A percentile compares a stretch with the other conserved stretches of the same genome.
phyloP scores from a whole-genome alignment of 768 basidiomycete species.

The Naganishia onofrii region DNA sequence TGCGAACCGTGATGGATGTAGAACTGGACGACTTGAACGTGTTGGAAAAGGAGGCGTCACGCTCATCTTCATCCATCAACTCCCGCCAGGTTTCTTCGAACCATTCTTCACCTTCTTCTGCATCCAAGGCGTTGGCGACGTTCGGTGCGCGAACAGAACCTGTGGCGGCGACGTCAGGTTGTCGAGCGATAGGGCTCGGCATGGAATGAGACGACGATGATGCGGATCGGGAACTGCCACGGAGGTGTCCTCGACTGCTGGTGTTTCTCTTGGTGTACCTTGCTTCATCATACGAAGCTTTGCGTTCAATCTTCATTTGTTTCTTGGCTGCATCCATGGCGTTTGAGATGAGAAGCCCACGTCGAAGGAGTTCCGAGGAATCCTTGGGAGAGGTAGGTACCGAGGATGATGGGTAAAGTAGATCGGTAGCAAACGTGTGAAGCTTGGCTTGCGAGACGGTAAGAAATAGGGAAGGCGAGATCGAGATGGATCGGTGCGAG shows the following conservation, averaged over 20 bases:
- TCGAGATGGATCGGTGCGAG: background rate
- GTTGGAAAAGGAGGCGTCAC: background rate
- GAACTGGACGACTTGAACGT: background rate
- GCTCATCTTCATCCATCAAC: slow-evolving; percentile 12
- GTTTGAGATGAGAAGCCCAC: slow-evolving; percentile 13
- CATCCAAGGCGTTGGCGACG: background rate
- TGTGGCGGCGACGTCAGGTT: background rate
- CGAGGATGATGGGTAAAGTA: slow-evolving; percentile 14
- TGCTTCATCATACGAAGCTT: slow-evolving; percentile 3
- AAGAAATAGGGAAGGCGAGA: slow-evolving; percentile 5
- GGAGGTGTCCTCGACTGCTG: slow-evolving; percentile 17
- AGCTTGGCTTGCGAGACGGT: slow-evolving; percentile 9
- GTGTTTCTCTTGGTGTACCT: slow-evolving; percentile 22
- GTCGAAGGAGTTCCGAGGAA: slow-evolving; percentile 19
- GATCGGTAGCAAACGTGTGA: slow-evolving; percentile 2
- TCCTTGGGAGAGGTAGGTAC: slow-evolving; percentile 19
- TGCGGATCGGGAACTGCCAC: slow-evolving; percentile 6
- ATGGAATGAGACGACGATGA: background rate
- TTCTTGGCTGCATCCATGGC: slow-evolving; percentile 22
- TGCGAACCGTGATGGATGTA: slow-evolving; percentile 1
- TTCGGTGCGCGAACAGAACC: background rate
- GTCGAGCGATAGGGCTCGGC: background rate
- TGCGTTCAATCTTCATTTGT: slow-evolving; percentile 10
- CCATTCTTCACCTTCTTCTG: slow-evolving; percentile 19
- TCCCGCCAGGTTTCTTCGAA: slow-evolving; percentile 19